These are phyloP conservation scores for Atkinsonella texensis DNA, from an alignment of 2,329 filamentous ascomycete species.

Conservation along the genomic window DNA sequence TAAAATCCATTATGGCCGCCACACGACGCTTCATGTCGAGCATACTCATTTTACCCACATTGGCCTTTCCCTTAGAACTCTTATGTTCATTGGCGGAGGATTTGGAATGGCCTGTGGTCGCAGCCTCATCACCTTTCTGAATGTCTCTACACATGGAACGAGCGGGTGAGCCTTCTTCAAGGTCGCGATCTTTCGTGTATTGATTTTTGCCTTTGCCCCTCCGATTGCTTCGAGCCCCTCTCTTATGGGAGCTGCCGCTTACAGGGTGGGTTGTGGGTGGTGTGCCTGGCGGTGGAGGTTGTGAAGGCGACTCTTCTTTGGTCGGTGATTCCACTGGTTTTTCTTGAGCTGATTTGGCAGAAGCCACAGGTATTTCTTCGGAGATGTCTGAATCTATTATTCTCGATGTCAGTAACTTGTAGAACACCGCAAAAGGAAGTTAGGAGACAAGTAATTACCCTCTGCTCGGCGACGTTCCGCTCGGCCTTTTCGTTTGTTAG, in stretches of 20 bases:
- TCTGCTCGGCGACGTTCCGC: slow-evolving; percentile 72
- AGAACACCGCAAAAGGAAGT: not conserved
- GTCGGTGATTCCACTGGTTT: slow-evolving; percentile 20
- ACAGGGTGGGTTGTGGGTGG: slow-evolving; percentile 33
- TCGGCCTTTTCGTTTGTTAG: slow-evolving; percentile 69
- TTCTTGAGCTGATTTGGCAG: slow-evolving; percentile 14
- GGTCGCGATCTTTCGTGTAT: slow-evolving; percentile 65
- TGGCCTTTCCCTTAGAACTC: slow-evolving; percentile 35
- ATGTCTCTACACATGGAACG: slow-evolving; percentile 42
- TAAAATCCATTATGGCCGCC: slow-evolving; percentile 77
- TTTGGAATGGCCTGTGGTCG: slow-evolving; percentile 22
- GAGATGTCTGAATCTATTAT: slow-evolving; percentile 56
- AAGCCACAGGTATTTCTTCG: slow-evolving; percentile 50
- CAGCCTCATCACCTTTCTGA: slow-evolving; percentile 25
- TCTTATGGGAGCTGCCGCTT: slow-evolving; percentile 43
- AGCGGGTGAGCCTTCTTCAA: slow-evolving; percentile 43
- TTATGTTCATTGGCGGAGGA: slow-evolving; percentile 35
- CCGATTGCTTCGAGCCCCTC: slow-evolving; percentile 46
- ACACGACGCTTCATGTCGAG: slow-evolving; percentile 80
- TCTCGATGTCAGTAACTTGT: not conserved
- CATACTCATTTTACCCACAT: slow-evolving; percentile 62
- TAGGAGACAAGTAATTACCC: slow-evolving; percentile 36
- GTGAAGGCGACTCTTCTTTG: slow-evolving; percentile 17
- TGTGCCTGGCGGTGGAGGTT: slow-evolving; percentile 22
- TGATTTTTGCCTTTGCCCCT: slow-evolving; percentile 67